A percentile compares a stretch with the other conserved stretches of the same genome.
Evolutionary conservation across 2,329 filamentous ascomycete species (phyloP).

Genomic region (Didymella segeticola): DNA sequence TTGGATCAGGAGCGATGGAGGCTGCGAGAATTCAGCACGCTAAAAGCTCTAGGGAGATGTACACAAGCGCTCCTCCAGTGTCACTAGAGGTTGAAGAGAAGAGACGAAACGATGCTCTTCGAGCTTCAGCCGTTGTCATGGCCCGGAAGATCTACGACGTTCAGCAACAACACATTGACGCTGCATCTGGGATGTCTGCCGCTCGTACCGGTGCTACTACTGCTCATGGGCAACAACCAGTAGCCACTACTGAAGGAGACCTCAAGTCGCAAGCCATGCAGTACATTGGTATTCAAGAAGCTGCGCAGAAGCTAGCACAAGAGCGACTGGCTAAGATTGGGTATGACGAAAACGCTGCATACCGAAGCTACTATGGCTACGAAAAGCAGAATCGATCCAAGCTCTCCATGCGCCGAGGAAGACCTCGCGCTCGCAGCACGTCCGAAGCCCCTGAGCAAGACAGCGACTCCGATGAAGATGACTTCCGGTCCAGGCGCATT

Average conservation of each 20-base stretch:
- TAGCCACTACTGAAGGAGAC: slow-evolving; percentile 47
- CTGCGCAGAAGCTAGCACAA: slow-evolving; percentile 83
- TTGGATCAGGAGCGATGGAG: slow-evolving; percentile 61
- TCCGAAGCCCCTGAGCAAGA: slow-evolving; percentile 48
- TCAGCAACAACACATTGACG: slow-evolving; percentile 68
- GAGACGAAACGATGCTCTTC: slow-evolving; percentile 73
- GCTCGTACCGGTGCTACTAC: slow-evolving; percentile 47
- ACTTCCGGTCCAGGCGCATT: slow-evolving; percentile 73
- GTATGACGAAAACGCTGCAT: slow-evolving; percentile 70
- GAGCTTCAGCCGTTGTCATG: slow-evolving; percentile 87
- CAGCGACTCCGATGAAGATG: slow-evolving; percentile 60
- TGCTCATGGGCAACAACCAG: slow-evolving; percentile 35
- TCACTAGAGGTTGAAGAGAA: slow-evolving; percentile 76
- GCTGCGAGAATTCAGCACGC: slow-evolving; percentile 70
- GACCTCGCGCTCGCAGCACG: slow-evolving; percentile 70
- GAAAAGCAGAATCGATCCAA: slow-evolving; percentile 56
- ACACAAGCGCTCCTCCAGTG: slow-evolving; percentile 76
- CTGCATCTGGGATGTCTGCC: slow-evolving; percentile 36
- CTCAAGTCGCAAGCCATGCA: slow-evolving; percentile 60
- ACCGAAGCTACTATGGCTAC: slow-evolving; percentile 79
- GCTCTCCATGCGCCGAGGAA: slow-evolving; percentile 61
- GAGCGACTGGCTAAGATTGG: slow-evolving; percentile 83
- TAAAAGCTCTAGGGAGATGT: slow-evolving; percentile 75
- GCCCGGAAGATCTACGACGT: slow-evolving; percentile 82
- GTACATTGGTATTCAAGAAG: slow-evolving; percentile 76